Evolutionary conservation across 2,329 filamentous ascomycete species (phyloP).

Genomic region (Fusarium mundagurra): DNA sequence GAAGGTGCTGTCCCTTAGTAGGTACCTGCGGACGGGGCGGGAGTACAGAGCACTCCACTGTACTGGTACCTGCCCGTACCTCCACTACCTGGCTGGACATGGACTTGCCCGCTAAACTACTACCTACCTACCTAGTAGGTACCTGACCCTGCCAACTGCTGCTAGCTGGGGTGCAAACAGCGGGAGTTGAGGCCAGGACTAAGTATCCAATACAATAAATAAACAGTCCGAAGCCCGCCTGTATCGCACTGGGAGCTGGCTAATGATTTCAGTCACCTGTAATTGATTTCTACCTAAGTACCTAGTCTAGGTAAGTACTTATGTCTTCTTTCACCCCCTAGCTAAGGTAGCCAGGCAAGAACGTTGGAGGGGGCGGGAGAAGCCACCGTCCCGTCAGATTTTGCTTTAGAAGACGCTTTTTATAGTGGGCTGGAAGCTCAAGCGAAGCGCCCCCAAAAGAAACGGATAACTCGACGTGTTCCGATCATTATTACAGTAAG

Average conservation of each 20-base stretch:
- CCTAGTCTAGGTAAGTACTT: neutral
- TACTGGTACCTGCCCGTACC: neutral
- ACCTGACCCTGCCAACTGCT: slow-evolving; percentile 7
- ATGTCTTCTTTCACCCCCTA: neutral
- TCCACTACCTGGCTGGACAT: neutral
- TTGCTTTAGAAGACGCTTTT: neutral
- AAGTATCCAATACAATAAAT: neutral
- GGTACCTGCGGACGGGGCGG: neutral
- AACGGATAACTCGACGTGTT: neutral
- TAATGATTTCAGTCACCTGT: neutral
- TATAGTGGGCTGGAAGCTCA: slow-evolving; percentile 11
- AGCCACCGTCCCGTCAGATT: slow-evolving; percentile 7
- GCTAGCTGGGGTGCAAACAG: neutral
- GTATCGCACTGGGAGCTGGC: neutral
- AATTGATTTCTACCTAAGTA: neutral
- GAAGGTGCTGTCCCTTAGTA: slow-evolving; percentile 1
- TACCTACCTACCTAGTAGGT: no score
- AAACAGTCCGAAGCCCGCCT: neutral
- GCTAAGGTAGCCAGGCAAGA: neutral
- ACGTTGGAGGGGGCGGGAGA: slow-evolving; percentile 7
- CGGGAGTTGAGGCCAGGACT: neutral
- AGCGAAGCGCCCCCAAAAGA: neutral
- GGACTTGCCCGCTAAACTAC: neutral
- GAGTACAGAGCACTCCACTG: neutral
- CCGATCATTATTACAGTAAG: neutral